Evolutionary conservation across 176 grass and related monocot genomes (phyloP).

Genomic region (Musa schizocarpa): DNA sequence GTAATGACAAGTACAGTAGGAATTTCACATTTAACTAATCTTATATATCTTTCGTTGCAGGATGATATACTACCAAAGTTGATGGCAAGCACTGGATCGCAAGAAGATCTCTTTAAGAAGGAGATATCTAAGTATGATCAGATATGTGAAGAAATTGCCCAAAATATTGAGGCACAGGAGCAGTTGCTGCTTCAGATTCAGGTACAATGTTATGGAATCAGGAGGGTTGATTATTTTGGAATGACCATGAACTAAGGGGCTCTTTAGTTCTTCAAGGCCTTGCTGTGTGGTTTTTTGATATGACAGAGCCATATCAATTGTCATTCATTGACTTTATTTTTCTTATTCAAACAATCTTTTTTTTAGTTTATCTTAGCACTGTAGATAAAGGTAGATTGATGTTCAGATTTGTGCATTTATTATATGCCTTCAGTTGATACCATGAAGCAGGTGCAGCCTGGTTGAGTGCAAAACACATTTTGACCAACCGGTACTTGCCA

Average conservation of each 20-base stretch:
- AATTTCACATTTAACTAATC: background rate
- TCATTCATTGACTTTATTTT: background rate
- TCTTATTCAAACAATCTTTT: background rate
- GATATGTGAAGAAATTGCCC: constrained; percentile 86
- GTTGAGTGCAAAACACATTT: too few relatives aligned
- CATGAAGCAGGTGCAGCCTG: too few relatives aligned
- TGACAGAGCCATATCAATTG: background rate
- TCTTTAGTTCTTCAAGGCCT: background rate
- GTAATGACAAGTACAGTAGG: background rate
- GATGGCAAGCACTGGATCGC: constrained; percentile 81
- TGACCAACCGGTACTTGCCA: too few relatives aligned
- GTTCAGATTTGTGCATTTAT: too few relatives aligned
- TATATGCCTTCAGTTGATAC: too few relatives aligned
- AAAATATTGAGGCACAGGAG: constrained; percentile 86
- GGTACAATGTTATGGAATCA: constrained; percentile 28
- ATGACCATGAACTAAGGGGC: background rate
- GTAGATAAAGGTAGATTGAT: too few relatives aligned
- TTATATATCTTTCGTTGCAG: constrained; percentile 37
- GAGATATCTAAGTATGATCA: constrained; percentile 83
- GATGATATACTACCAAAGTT: constrained; percentile 96
- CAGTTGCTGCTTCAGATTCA: constrained; percentile 96
- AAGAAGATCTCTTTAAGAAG: constrained; percentile 95
- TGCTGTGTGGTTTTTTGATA: background rate
- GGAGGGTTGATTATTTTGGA: background rate
- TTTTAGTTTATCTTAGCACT: too few relatives aligned